A percentile compares a stretch with the other conserved stretches of the same genome.
These are phyloP conservation scores for Grosmannia penicillata DNA, from an alignment of 2,329 filamentous ascomycete genomes.

Conservation along the genomic window DNA sequence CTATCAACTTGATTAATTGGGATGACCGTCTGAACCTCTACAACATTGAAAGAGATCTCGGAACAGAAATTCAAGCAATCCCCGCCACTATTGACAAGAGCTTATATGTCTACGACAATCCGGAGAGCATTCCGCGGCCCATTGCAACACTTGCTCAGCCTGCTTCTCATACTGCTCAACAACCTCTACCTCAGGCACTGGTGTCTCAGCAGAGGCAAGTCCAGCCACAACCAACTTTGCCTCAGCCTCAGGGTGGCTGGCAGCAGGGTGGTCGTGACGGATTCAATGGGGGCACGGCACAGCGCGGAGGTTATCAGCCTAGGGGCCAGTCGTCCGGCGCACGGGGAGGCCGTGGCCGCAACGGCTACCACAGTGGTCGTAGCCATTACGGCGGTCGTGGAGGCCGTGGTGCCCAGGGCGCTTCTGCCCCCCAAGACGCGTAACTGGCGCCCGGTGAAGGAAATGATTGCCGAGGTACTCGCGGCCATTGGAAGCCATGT, in stretches of 20 bases:
- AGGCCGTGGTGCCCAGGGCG: constrained; percentile 1
- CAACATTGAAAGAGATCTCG: constrained; percentile 93
- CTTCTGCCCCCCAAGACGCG: constrained; percentile 1
- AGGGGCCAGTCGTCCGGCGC: constrained; percentile 3
- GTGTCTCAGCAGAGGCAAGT: constrained; percentile 1
- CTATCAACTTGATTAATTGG: constrained; percentile 99
- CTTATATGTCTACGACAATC: constrained; percentile 94
- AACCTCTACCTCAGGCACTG: not conserved
- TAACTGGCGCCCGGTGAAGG: not conserved
- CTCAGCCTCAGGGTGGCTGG: constrained; percentile 10
- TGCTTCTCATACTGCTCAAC: not conserved
- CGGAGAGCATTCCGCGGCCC: constrained; percentile 84
- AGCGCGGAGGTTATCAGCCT: constrained; percentile 1
- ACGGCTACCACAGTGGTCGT: constrained; percentile 3
- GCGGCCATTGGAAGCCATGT: too few species aligned
- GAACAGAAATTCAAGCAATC: constrained; percentile 96
- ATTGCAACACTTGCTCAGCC: constrained; percentile 31
- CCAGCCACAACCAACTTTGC: constrained; percentile 8
- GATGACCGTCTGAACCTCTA: constrained; percentile 98
- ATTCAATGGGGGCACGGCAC: too few species aligned
- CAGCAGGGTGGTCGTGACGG: constrained; percentile 4
- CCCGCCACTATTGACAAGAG: constrained; percentile 91
- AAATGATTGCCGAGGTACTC: too few species aligned
- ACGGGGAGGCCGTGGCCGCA: constrained; percentile 5
- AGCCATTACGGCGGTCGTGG: constrained; percentile 1